Base-by-base conservation (phyloP, 257 asterid genomes). In the Galeopsis tetrahit region DNA sequence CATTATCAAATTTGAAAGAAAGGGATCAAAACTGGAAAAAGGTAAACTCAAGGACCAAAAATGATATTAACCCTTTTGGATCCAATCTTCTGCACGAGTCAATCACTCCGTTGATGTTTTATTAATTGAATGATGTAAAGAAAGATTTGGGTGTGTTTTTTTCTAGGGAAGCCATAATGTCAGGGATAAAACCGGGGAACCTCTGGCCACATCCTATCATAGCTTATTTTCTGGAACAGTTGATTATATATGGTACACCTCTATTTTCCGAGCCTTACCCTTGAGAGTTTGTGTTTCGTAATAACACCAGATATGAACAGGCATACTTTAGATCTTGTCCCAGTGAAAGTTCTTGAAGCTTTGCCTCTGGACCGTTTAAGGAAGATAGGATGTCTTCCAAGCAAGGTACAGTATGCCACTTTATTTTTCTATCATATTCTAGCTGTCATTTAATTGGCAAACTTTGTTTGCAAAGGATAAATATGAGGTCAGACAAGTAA, bases 211-310 rank as follows among this genome's bases (percentile, higher is more conserved):
- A 34, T 90, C 98, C 39, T 79, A 76, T 77, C 97, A 90, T 66
- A 79, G 86, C 53, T 74, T 80, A 79, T 93, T 93, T 80, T 67
- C 79, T 68, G 97, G 97, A 66, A 90, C 97, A 13, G 96, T 87
- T 66, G 97, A 93, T 79, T 93, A 93, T 78, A 90, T 90, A 85
- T 93, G 96, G 98, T 92, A 87, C 57, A 56, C 15, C 58, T 67
- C 63, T 58, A 67, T 72, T 74, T 39, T 31, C 43, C 32, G 39
- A 36, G 61, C 52, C 68, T 69, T 5, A 36, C 58, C 52, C 68
- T 69, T 5, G 0, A 17, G 39, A 7, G 17, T 55, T 66, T 63
- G 17, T 52, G 17, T 42, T 35, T 40, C 15, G 66, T 61, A 44
- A 9, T 56, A 66, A 69, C 56, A 14, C 15, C 60, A 68, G 34